Percentiles rank a stretch among this genome's conserved stretches.
These are phyloP conservation scores for Zygoascus tannicola DNA, from an alignment of 805 yeast genomes.

Conservation along the genomic window DNA sequence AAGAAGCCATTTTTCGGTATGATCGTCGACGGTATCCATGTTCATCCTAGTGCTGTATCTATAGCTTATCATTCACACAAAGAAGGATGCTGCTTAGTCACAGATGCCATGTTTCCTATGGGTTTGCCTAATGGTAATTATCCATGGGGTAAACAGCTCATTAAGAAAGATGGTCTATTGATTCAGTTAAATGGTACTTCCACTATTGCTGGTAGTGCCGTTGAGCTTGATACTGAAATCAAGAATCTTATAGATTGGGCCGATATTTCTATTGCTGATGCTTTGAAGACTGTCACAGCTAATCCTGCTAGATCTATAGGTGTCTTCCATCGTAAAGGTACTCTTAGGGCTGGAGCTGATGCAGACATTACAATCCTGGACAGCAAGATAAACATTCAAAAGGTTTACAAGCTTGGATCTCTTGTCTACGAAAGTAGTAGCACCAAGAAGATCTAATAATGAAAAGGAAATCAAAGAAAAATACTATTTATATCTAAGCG, in stretches of 20 bases:
- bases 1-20: constrained; percentile 42
- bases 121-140: constrained; percentile 51
- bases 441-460: too few species aligned
- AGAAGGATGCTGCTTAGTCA: constrained; percentile 45
- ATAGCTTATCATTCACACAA: constrained; percentile 44
- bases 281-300: constrained; percentile 47
- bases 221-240: constrained; percentile 42
- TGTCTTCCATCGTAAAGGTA: constrained; percentile 38
- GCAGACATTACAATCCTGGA: constrained; percentile 47
- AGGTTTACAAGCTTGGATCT: constrained; percentile 44
- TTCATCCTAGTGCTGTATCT: constrained; percentile 44
- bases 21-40: constrained; percentile 52
- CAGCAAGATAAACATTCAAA: constrained; percentile 35
- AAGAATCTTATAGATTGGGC: constrained; percentile 45
- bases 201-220: constrained; percentile 56
- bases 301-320: constrained; percentile 45
- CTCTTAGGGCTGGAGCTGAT: constrained; percentile 43
- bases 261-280: constrained; percentile 38
- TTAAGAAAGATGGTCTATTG: constrained; percentile 40
- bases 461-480: too few species aligned
- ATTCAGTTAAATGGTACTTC: constrained; percentile 43
- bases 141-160: constrained; percentile 40
- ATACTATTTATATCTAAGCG: too few species aligned
- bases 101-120: constrained; percentile 51
- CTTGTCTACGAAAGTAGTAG: constrained; percentile 20